phyloP scores from a whole-genome alignment of 2,329 filamentous ascomycete genomes.

The Epichloe uncinata region DNA sequence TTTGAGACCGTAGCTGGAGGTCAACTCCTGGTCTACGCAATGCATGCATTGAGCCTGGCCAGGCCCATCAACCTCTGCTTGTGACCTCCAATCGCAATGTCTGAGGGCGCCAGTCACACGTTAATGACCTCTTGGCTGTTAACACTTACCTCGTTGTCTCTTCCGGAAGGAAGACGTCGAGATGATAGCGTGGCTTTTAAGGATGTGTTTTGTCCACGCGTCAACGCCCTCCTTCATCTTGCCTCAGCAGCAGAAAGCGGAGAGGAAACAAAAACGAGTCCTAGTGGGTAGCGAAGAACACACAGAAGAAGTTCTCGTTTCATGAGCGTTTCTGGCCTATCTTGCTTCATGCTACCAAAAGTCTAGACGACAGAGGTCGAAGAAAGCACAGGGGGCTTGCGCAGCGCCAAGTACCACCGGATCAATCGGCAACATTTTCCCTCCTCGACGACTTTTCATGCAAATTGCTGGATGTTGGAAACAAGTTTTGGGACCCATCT shows the following conservation, averaged over 20 bases:
- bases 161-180: conserved; percentile 28
- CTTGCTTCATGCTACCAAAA: background rate
- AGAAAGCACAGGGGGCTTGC: conserved; percentile 1
- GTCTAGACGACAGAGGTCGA: conserved; percentile 4
- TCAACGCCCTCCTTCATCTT: conserved; percentile 46
- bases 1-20: conserved; percentile 22
- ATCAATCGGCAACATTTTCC: background rate
- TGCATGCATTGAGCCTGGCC: conserved; percentile 35
- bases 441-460: background rate
- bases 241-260: conserved; percentile 25
- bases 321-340: background rate
- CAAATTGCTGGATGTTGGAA: conserved; percentile 7
- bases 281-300: conserved; percentile 71
- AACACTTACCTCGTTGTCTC: conserved; percentile 31
- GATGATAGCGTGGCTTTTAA: conserved; percentile 74
- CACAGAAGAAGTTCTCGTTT: conserved; percentile 49
- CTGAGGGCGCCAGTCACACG: conserved; percentile 35
- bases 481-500: conserved; percentile 62
- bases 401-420: background rate
- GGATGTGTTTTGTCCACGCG: conserved; percentile 88
- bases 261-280: conserved; percentile 95
- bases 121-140: conserved; percentile 15
- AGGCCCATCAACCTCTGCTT: conserved; percentile 42
- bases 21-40: conserved; percentile 23
- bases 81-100: conserved; percentile 27